Evolutionary conservation across 192 early-diverging fungal species (phyloP), one percentile per base, ranked within the genome.

Genomic region (Coemansia javaensis): DNA sequence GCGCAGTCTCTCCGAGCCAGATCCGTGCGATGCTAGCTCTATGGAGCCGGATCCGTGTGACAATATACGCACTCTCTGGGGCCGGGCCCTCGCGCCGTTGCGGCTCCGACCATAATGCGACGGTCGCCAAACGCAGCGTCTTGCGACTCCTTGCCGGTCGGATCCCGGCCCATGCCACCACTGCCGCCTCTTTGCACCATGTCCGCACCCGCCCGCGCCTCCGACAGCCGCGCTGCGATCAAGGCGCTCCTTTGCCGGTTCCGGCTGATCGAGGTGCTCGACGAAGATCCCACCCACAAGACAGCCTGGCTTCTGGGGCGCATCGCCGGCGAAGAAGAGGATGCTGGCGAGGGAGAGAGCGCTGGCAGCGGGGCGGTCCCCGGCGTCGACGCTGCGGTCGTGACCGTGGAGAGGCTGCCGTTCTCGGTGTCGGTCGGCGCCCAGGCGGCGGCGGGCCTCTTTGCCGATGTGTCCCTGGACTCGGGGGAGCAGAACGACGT

Each of bases 401-500:
- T 73, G 1, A 65, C 63, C 1, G 36, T 73, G 8, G 69, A 73
- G 46, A 45, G 58, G 4, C 53, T 56, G 28, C 53, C 69, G 3
- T 61, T 73, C 34, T 43, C 43, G 1, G 16, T 44, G 3, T 45
- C 50, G 21, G 18, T n/a, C 8, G 54, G 56, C 15, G 16, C 20
- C n/a, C 15, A 30, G 13, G 9, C 17, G 3, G 41, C 30, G 1
- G 15, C 28, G 2, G 36, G 27, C n/a, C 42, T 23, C 12, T 20
- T 36, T n/a, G 28, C 15, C 12, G 35, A 20, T 3, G 14, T 53
- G 1, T 1, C 30, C 11, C 47, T 85, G 7, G 28, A 48, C 0
- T 44, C 75, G 16, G 63, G 46, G 1, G 81, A 80, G 11, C 61
- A 67, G 15, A 88, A 88, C 46, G 84, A 85, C 34, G 80, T 88